Percentiles rank a stretch among this genome's conserved stretches.
phyloP scores from a whole-genome alignment of 169 alveolate species.

The Perkinsus olseni region DNA sequence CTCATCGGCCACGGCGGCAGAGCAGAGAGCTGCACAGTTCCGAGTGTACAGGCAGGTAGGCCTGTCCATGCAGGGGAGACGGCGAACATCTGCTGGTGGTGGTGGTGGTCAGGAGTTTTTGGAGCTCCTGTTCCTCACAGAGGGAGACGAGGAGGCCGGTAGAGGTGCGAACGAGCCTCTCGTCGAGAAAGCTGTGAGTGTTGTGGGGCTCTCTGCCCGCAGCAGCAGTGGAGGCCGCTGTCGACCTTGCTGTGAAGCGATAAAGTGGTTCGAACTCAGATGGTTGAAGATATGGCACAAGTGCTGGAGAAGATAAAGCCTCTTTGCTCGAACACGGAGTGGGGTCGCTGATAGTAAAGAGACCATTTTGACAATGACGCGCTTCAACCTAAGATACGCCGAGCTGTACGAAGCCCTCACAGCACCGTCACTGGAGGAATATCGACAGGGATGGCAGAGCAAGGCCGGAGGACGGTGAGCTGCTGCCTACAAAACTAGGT shows the following conservation, averaged over 20 bases:
- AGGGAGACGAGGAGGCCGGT: not conserved
- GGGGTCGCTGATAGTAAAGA: not conserved
- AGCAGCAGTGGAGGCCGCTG: not conserved
- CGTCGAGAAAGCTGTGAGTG: not conserved
- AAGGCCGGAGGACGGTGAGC: not conserved
- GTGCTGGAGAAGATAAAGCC: not conserved
- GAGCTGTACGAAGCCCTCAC: not conserved
- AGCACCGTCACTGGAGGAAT: not conserved
- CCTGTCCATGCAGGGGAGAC: no score
- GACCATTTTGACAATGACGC: not conserved
- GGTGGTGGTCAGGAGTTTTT: not conserved
- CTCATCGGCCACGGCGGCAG: not conserved
- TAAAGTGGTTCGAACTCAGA: not conserved
- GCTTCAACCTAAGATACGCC: not conserved
- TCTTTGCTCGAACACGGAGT: not conserved
- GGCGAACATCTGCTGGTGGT: not conserved
- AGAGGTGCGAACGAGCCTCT: not conserved
- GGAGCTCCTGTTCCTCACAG: not conserved
- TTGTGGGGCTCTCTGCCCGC: not conserved
- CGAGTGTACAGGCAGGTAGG: not conserved
- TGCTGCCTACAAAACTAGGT: not conserved
- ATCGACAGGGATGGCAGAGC: not conserved
- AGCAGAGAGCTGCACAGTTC: not conserved
- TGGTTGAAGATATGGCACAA: not conserved
- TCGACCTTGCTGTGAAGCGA: no score